These are phyloP conservation scores for Pichiaceae sp. DNA, from an alignment of 1,139 yeast genomes.

Conservation along the genomic window DNA sequence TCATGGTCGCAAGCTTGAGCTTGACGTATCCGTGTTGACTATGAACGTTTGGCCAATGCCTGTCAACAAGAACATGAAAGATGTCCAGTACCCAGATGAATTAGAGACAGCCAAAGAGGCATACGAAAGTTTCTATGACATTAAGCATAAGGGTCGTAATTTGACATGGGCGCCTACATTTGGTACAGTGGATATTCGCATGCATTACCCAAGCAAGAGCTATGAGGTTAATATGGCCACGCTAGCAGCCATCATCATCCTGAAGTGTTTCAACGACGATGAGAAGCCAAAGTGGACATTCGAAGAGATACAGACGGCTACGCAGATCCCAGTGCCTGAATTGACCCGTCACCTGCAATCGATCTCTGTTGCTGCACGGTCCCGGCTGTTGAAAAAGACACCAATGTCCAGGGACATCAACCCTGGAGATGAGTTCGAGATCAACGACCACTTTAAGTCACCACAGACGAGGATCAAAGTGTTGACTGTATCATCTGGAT, in stretches of 20 bases:
- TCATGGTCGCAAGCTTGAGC: constrained; percentile 24
- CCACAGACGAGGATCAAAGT: constrained; percentile 71
- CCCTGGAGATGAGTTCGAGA: constrained; percentile 52
- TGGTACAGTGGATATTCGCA: constrained; percentile 73
- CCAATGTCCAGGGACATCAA: constrained; percentile 74
- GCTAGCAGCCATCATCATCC: constrained; percentile 67
- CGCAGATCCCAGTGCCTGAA: constrained; percentile 68
- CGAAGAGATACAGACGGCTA: constrained; percentile 53
- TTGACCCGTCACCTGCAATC: constrained; percentile 74
- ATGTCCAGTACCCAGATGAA: constrained; percentile 46
- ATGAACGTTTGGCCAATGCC: constrained; percentile 58
- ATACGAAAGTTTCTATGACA: constrained; percentile 45
- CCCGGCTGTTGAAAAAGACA: constrained; percentile 58
- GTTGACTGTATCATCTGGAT: constrained; percentile 50
- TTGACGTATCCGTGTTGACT: constrained; percentile 49
- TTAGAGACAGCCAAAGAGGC: constrained; percentile 31
- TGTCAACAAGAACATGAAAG: constrained; percentile 43
- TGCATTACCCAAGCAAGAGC: constrained; percentile 55
- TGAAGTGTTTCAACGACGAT: constrained; percentile 46
- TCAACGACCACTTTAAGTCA: constrained; percentile 67
- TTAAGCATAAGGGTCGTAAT: constrained; percentile 64
- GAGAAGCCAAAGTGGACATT: constrained; percentile 35
- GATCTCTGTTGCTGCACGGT: constrained; percentile 75
- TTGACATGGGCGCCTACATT: constrained; percentile 78
- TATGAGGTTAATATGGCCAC: constrained; percentile 81